Evolutionary conservation across 2,329 filamentous ascomycete species (phyloP).

Genomic region (Phialophora macrospora): DNA sequence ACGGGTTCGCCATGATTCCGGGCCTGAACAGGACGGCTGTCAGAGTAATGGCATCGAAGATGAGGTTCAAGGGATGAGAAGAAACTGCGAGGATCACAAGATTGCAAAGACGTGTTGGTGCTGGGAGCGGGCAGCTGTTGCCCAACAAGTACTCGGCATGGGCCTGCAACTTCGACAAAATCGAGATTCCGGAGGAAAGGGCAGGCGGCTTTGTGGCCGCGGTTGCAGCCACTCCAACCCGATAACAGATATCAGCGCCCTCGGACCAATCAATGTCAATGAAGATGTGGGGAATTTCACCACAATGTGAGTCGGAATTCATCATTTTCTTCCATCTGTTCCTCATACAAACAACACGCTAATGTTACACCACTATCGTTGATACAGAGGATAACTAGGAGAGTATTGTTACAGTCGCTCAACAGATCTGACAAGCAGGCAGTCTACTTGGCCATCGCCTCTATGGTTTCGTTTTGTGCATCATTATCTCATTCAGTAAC

Average conservation of each 20-base stretch:
- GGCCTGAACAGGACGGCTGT: constrained; percentile 1
- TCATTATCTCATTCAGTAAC: constrained; percentile 54
- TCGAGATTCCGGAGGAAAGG: constrained; percentile 18
- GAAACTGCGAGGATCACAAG: background rate
- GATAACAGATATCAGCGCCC: background rate
- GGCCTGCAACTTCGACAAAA: background rate
- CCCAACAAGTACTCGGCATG: background rate
- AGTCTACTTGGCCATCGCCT: background rate
- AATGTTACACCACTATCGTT: constrained; percentile 2
- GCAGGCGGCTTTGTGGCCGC: constrained; percentile 30
- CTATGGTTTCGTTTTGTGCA: background rate
- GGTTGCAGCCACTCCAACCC: constrained; percentile 7
- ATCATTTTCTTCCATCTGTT: background rate
- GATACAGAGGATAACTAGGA: constrained; percentile 14
- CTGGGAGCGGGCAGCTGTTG: constrained; percentile 4
- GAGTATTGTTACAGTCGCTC: constrained; percentile 14
- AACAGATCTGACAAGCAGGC: background rate
- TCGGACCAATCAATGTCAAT: background rate
- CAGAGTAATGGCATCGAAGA: constrained; percentile 3
- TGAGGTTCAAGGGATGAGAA: background rate
- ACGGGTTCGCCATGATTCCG: constrained; percentile 10
- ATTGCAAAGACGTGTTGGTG: background rate
- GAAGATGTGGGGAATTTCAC: too few relatives aligned
- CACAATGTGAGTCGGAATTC: background rate
- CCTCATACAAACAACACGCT: background rate